Percentiles rank a stretch among this genome's conserved stretches.
Conservation (phyloP, 495 filamentous ascomycete genomes). For the Alectoria sarmentosa region DNA sequence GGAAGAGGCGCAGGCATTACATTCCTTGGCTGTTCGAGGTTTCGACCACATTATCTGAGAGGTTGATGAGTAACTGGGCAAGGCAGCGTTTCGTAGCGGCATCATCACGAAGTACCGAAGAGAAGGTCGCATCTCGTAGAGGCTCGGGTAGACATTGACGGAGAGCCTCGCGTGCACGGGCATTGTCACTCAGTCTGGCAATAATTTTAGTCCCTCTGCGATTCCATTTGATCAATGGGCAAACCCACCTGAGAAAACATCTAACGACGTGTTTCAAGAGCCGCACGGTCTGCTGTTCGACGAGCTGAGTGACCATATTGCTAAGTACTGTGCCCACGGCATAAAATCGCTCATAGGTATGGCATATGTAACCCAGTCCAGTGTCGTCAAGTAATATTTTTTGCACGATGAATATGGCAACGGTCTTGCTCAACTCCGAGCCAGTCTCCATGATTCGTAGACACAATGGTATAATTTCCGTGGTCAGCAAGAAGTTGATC, state of each 20-base stretch:
- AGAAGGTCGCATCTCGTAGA: constrained; percentile 94
- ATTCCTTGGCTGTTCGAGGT: constrained; percentile 41
- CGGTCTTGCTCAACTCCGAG: constrained; percentile 96
- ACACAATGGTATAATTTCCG: constrained; percentile 97
- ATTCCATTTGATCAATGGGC: background rate
- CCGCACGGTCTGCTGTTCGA: constrained; percentile 94
- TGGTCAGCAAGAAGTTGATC: constrained; percentile 97
- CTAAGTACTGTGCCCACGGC: constrained; percentile 95
- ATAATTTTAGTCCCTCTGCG: background rate
- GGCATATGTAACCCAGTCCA: constrained; percentile 97
- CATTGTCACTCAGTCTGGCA: constrained; percentile 88
- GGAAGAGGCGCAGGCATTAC: constrained; percentile 32
- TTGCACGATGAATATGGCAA: constrained; percentile 99
- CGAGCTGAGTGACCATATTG: constrained; percentile 97
- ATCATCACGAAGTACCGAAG: constrained; percentile 90
- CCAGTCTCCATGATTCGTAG: constrained; percentile 99
- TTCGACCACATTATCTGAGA: constrained; percentile 87
- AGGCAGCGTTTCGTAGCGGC: constrained; percentile 97
- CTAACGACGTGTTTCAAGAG: constrained; percentile 97
- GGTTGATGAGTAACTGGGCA: constrained; percentile 91
- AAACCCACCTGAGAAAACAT: constrained; percentile 82
- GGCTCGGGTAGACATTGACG: constrained; percentile 96
- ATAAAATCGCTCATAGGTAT: constrained; percentile 99
- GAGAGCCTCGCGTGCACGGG: constrained; percentile 87
- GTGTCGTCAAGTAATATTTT: constrained; percentile 97